Conservation (phyloP, 768 basidiomycete species). For the Pleurotus tuber-regium region DNA sequence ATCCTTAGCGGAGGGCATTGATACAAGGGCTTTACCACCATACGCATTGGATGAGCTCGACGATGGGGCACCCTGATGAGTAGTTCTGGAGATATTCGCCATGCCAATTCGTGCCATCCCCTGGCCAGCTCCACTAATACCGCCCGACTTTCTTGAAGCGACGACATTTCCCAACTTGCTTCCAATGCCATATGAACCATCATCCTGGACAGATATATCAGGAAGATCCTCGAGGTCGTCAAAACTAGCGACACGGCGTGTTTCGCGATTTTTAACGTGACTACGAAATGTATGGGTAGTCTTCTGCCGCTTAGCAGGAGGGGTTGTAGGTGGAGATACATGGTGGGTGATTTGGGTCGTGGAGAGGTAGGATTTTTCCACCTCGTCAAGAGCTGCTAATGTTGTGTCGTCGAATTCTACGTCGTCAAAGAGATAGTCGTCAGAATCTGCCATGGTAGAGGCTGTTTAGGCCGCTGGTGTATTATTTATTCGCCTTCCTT, state of each 20-base stretch:
- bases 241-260: slow-evolving; percentile 13
- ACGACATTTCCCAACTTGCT: no score
- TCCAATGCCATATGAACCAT: slow-evolving; percentile 54
- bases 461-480: no score
- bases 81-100: no score
- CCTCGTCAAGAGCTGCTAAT: slow-evolving; percentile 58
- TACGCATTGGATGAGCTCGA: slow-evolving; percentile 7
- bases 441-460: slow-evolving; percentile 57
- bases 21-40: background rate
- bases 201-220: slow-evolving; percentile 57
- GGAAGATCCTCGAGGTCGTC: slow-evolving; percentile 55
- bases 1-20: background rate
- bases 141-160: no score
- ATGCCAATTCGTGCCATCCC: background rate
- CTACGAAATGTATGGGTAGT: slow-evolving; percentile 26
- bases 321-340: slow-evolving; percentile 22
- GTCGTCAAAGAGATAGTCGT: slow-evolving; percentile 64
- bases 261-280: background rate
- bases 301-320: slow-evolving; percentile 56
- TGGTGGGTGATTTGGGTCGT: slow-evolving; percentile 12
- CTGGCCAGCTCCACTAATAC: no score
- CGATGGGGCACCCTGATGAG: slow-evolving; percentile 9
- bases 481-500: no score
- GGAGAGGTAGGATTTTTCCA: slow-evolving; percentile 44
- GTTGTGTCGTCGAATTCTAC: slow-evolving; percentile 61